Evolutionary conservation across 1,284 basidiomycete genomes (phyloP), one percentile per base, ranked within the genome.

Genomic region (Pyrrhoderma noxium): DNA sequence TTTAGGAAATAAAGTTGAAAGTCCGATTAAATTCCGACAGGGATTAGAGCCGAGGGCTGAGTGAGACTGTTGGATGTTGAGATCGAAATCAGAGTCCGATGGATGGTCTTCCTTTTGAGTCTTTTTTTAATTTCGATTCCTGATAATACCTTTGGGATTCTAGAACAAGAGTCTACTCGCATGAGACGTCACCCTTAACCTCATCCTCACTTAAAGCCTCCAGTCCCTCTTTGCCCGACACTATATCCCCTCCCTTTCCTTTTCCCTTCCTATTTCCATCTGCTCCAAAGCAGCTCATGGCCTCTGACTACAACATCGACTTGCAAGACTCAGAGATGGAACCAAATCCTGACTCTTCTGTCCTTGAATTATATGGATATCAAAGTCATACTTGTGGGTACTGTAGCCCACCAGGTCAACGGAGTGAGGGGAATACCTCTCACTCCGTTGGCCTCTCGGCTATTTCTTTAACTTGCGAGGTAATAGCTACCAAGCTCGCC

Each of bases 381-480:
- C 53, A 55, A 14, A 36, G 66, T 2, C 64, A 66, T 2, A 67
- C 65, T 13, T 76, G 75, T 58, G 74, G 72, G 13, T 77, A 77
- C 58, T 76, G 74, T 54, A 55, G 60, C 18, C 60, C 64, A 36
- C 65, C 64, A 1, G 72, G 72, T 2, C 45, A 63, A 47, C 62
- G 71, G 38, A 72, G 67, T 52, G 44, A 36, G 14, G 42, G 54
- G 0, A 57, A 61, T 47, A 67, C 68, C 2, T 73, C 51, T 48
- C 60, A 64, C 52, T 70, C 66, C 49, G 67, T 70, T 22, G 65
- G 68, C 53, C 60, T 69, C 21, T 57, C 66, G 0, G 64, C 72
- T 2, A 54, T 61, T 21, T 64, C 64, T 44, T 56, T 75, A 23
- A 73, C 79, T n/a, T 83, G 79, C 58, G 64, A 69, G 52, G 82